phyloP scores from a whole-genome alignment of 495 filamentous ascomycete genomes.

The Penicillium cosmopolitanum region DNA sequence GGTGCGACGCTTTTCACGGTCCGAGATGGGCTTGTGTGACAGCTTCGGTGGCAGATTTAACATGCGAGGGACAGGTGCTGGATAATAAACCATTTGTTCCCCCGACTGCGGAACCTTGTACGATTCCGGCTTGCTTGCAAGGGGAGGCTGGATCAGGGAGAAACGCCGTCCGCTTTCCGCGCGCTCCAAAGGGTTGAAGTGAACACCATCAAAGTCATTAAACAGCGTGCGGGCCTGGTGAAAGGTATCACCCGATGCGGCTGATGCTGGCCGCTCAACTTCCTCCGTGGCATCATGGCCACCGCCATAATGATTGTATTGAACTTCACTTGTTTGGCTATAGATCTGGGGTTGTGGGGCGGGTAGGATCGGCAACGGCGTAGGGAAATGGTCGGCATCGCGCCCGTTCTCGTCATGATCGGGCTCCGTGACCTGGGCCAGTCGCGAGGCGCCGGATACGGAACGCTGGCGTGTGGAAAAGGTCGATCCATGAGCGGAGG shows the following conservation, averaged over 20 bases:
- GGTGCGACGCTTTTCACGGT: conserved; percentile 71
- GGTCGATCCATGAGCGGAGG: conserved; percentile 67
- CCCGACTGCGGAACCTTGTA: conserved; percentile 66
- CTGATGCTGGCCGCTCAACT: conserved; percentile 44
- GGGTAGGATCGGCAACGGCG: conserved; percentile 25
- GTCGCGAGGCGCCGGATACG: conserved; percentile 53
- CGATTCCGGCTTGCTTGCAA: conserved; percentile 56
- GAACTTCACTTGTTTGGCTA: conserved; percentile 19
- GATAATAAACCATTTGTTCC: conserved; percentile 90
- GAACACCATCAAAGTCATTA: conserved; percentile 91
- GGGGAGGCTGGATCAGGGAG: conserved; percentile 44
- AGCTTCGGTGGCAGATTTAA: conserved; percentile 89
- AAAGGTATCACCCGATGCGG: conserved; percentile 69
- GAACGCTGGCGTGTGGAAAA: conserved; percentile 62
- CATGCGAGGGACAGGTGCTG: conserved; percentile 90
- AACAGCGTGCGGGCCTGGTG: conserved; percentile 74
- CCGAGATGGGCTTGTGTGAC: conserved; percentile 68
- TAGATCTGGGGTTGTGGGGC: conserved; percentile 33
- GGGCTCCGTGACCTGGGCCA: conserved; percentile 57
- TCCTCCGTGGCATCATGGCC: conserved; percentile 20
- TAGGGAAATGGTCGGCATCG: conserved; percentile 28
- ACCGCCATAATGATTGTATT: conserved; percentile 27
- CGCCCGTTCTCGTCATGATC: conserved; percentile 48
- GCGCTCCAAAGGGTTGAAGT: conserved; percentile 62
- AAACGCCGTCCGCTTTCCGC: conserved; percentile 36